Evolutionary conservation across 1,284 basidiomycete species (phyloP).

Genomic region (Ustilago lituana): DNA sequence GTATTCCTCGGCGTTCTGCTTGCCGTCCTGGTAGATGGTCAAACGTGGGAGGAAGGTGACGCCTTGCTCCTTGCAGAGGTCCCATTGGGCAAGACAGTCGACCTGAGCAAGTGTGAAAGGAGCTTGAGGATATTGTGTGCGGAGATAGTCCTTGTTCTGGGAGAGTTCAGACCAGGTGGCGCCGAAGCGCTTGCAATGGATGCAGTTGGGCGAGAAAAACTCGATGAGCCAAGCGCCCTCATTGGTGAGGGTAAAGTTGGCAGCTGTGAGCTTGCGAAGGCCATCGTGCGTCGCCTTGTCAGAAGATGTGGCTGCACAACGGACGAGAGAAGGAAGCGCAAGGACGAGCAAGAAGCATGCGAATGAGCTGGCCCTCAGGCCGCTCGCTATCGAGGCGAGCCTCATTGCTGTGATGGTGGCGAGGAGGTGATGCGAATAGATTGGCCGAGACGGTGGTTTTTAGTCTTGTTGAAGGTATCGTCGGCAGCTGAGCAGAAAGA

Average conservation of each 20-base stretch:
- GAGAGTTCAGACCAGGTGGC: slow-evolving; percentile 83
- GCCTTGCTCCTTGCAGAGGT: slow-evolving; percentile 57
- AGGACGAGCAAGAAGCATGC: slow-evolving; percentile 9
- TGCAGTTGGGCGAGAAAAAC: slow-evolving; percentile 75
- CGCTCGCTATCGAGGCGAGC: slow-evolving; percentile 22
- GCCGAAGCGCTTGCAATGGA: slow-evolving; percentile 79
- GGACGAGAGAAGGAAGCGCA: slow-evolving; percentile 7
- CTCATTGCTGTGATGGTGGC: slow-evolving; percentile 10
- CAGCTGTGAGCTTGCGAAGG: slow-evolving; percentile 47
- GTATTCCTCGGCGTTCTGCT: slow-evolving; percentile 40
- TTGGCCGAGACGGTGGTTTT: too few relatives aligned
- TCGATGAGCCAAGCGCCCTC: slow-evolving; percentile 64
- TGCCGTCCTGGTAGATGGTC: slow-evolving; percentile 59
- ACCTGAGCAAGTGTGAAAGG: slow-evolving; percentile 64
- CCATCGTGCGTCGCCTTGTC: slow-evolving; percentile 46
- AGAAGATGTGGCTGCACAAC: slow-evolving; percentile 12
- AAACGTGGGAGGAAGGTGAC: slow-evolving; percentile 52
- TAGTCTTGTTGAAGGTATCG: too few relatives aligned
- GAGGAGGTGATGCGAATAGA: neutral
- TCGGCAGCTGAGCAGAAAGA: too few relatives aligned
- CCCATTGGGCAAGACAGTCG: slow-evolving; percentile 55
- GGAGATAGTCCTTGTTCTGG: slow-evolving; percentile 72
- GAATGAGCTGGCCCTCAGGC: slow-evolving; percentile 6
- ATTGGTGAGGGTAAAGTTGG: slow-evolving; percentile 56
- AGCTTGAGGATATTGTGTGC: slow-evolving; percentile 68